These are phyloP conservation scores for Diplotaxis tenuifolia DNA, from an alignment of 345 rosid species.

Conservation along the genomic window DNA sequence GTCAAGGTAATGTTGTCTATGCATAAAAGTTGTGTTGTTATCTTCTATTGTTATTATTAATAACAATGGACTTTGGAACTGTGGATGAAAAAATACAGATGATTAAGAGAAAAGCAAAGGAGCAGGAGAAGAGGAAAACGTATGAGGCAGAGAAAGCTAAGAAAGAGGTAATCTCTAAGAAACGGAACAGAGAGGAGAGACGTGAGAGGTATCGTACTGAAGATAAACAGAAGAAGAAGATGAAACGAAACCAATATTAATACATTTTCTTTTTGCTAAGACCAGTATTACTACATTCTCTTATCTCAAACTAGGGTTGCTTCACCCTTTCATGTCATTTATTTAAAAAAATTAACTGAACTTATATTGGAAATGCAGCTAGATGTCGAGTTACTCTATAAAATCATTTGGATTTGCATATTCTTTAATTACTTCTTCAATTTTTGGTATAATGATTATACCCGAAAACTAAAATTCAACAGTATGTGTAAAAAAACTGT, in stretches of 20 bases:
- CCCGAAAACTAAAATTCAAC: neutral
- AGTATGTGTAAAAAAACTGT: neutral
- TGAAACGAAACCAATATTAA: constrained; percentile 16
- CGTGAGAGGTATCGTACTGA: constrained; percentile 68
- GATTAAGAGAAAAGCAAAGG: constrained; percentile 62
- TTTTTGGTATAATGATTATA: neutral
- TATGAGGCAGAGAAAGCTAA: constrained; percentile 61
- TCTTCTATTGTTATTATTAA: neutral
- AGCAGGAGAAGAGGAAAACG: constrained; percentile 55
- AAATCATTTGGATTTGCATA: neutral
- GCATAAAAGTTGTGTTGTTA: neutral
- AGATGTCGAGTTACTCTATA: too few relatives aligned
- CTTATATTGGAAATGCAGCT: too few relatives aligned
- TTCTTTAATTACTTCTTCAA: neutral
- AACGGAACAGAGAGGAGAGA: constrained; percentile 77
- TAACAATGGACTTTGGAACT: neutral
- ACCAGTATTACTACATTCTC: neutral
- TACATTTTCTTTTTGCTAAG: neutral
- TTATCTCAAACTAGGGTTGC: neutral
- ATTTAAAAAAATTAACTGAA: neutral
- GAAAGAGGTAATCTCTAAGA: constrained; percentile 56
- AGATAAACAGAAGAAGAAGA: constrained; percentile 69
- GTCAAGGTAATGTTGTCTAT: constrained; percentile 51
- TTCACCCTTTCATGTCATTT: neutral
- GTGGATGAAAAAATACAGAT: constrained; percentile 43